Conservation (phyloP, 2,329 filamentous ascomycete genomes). For the Colletotrichum eleusines region DNA sequence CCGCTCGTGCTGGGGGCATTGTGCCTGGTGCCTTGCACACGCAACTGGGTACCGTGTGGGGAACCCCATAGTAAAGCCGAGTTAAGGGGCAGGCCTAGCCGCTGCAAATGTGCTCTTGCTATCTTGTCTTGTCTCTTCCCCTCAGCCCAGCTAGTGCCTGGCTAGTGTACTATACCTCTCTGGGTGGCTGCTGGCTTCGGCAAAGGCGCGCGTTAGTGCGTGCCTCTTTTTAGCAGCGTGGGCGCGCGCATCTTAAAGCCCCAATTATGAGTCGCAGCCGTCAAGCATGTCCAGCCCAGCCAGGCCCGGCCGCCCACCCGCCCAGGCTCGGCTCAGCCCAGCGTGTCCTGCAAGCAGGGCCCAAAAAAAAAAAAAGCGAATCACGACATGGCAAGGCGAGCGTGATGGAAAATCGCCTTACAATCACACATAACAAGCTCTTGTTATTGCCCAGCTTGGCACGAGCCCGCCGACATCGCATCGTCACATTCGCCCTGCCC, state of each 20-base stretch:
- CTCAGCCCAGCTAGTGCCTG: slow-evolving; percentile 14
- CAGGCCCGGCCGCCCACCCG: no score
- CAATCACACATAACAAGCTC: neutral
- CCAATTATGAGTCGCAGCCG: slow-evolving; percentile 35
- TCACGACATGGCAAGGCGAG: slow-evolving; percentile 4
- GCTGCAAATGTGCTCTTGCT: neutral
- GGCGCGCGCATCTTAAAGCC: slow-evolving; percentile 30
- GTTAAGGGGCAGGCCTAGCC: slow-evolving; percentile 2
- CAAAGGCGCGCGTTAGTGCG: slow-evolving; percentile 24
- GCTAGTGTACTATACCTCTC: no score
- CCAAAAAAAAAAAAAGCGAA: slow-evolving; percentile 22
- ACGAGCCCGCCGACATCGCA: neutral
- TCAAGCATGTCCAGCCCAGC: slow-evolving; percentile 10
- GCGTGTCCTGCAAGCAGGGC: slow-evolving; percentile 1
- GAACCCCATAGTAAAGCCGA: slow-evolving; percentile 18
- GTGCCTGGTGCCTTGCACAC: slow-evolving; percentile 29
- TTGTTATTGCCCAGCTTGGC: neutral
- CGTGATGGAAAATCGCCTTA: neutral
- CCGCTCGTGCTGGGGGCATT: neutral
- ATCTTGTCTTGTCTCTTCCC: neutral
- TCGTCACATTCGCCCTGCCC: neutral
- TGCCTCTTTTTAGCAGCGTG: slow-evolving; percentile 22
- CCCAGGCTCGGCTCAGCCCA: no score
- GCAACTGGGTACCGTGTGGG: neutral
- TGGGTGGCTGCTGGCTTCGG: slow-evolving; percentile 15